These are phyloP conservation scores for Parastagonospora nodorum DNA, from an alignment of 2,329 filamentous ascomycete genomes.

Conservation along the genomic window DNA sequence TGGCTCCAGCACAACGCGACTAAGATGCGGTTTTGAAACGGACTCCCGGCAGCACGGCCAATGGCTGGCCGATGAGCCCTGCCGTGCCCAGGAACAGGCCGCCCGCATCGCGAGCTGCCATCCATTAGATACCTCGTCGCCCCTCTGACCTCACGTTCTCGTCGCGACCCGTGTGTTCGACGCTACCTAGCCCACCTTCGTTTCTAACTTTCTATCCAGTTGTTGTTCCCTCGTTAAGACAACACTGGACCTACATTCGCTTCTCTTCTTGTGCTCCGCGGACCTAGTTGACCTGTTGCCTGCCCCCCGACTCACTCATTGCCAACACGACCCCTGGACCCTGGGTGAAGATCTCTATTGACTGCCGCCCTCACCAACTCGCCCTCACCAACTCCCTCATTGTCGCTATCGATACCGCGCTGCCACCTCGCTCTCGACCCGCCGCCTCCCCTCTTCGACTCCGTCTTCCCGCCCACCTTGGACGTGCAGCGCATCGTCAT, in stretches of 20 bases:
- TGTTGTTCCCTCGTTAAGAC: conserved; percentile 43
- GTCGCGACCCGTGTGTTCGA: conserved; percentile 14
- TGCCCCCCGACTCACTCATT: conserved; percentile 3
- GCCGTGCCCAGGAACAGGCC: conserved; percentile 1
- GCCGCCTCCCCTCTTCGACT: conserved; percentile 1
- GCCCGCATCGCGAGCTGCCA: conserved; percentile 22
- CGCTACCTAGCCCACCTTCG: conserved; percentile 27
- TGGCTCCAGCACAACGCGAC: conserved; percentile 18
- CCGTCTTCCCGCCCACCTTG: conserved; percentile 5
- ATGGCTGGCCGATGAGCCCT: conserved; percentile 14
- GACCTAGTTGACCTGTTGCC: conserved; percentile 2
- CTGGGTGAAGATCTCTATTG: conserved; percentile 11
- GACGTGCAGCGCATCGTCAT: conserved; percentile 29
- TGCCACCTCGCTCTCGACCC: not conserved
- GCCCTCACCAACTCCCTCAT: conserved; percentile 3
- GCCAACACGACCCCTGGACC: conserved; percentile 2
- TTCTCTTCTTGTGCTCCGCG: conserved; percentile 8
- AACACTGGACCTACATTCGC: conserved; percentile 25
- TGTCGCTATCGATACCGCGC: conserved; percentile 4
- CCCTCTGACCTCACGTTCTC: conserved; percentile 21
- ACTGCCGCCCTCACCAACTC: conserved; percentile 6
- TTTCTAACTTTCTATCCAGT: conserved; percentile 34
- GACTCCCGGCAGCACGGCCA: conserved; percentile 16
- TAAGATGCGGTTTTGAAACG: conserved; percentile 26
- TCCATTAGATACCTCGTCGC: conserved; percentile 30